Evolutionary conservation across 2,329 filamentous ascomycete species (phyloP), one percentile per base, ranked within the genome.

Genomic region (Penicillium nordicum): DNA sequence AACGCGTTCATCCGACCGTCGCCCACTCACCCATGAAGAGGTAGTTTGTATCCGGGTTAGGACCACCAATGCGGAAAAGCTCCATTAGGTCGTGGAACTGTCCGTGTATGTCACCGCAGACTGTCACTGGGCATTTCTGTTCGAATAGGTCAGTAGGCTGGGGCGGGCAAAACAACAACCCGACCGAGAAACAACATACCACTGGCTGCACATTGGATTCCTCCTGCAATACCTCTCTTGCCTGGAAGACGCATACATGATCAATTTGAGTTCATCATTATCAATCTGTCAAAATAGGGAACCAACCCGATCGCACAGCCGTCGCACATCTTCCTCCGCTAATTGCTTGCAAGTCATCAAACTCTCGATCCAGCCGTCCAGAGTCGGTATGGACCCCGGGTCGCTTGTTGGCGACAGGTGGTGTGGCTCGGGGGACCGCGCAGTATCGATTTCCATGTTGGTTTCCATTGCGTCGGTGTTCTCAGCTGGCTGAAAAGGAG

Each of bases 61-160:
- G 92, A 53, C 94, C 94, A 67, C 94, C 94, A 76, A 99, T 97
- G 80, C 96, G 95, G 84, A 99, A 99, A 52, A 99, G 86, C 80
- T 99, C 94, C 92, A 99, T 97, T 76, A 99, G 79, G 73, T 99
- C 94, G 77, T 97, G 93, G 76, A 97, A 97, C 78, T 99, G 94
- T 65, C 94, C 94, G 78, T 99, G 94, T 74, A 99, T 99, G 78
- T 99, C 94, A 75, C 94, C 94, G 76, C 94, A 97, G 61, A 99
- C 94, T 55, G 94, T 99, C 65, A 97, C 94, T 43, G 94, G 94
- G 76, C 93, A 97, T 93, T 97, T 97, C 89, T 92, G 67, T 53
- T 53, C 57, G 65, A 36, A 43, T 59, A 60, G 47, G 60, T 62
- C 57, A 65, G 66, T 65, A 40, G 44, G 43, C 38, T 52, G 57